phyloP scores from a whole-genome alignment of 768 basidiomycete species.

The Leccinellum rugosiceps region DNA sequence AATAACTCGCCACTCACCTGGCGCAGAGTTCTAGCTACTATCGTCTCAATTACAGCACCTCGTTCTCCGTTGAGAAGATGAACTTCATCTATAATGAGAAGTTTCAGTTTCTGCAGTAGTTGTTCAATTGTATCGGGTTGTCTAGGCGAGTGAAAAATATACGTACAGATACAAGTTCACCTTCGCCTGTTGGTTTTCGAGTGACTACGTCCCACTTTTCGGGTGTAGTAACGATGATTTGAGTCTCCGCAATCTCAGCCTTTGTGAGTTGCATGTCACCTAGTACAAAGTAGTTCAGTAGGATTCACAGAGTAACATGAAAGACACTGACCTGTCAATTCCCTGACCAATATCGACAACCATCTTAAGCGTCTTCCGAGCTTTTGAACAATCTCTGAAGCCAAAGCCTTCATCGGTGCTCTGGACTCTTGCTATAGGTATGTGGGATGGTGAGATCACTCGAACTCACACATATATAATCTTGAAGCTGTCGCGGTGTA shows the following conservation, averaged over 20 bases:
- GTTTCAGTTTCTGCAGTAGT: constrained; percentile 69
- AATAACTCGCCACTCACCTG: constrained; percentile 49
- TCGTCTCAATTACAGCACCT: constrained; percentile 97
- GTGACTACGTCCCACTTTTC: constrained; percentile 99
- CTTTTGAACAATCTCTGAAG: constrained; percentile 93
- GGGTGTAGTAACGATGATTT: constrained; percentile 97
- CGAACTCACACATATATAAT: constrained; percentile 87
- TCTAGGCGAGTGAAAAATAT: neutral
- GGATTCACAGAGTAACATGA: neutral
- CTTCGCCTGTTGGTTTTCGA: constrained; percentile 93
- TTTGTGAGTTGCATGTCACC: constrained; percentile 98
- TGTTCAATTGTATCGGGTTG: neutral
- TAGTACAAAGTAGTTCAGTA: constrained; percentile 10
- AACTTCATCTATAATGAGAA: constrained; percentile 97
- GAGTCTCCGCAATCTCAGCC: constrained; percentile 90
- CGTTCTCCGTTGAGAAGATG: constrained; percentile 97
- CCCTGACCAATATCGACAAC: constrained; percentile 82
- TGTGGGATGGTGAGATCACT: neutral
- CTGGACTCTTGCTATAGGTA: constrained; percentile 34
- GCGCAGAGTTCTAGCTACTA: constrained; percentile 91
- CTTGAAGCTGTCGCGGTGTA: constrained; percentile 78
- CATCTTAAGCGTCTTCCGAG: constrained; percentile 85
- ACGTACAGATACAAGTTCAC: constrained; percentile 88
- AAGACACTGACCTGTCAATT: constrained; percentile 70
- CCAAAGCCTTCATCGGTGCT: constrained; percentile 98